These are phyloP conservation scores for Capsicum baccatum DNA, from an alignment of 257 asterid genomes.

Conservation along the genomic window DNA sequence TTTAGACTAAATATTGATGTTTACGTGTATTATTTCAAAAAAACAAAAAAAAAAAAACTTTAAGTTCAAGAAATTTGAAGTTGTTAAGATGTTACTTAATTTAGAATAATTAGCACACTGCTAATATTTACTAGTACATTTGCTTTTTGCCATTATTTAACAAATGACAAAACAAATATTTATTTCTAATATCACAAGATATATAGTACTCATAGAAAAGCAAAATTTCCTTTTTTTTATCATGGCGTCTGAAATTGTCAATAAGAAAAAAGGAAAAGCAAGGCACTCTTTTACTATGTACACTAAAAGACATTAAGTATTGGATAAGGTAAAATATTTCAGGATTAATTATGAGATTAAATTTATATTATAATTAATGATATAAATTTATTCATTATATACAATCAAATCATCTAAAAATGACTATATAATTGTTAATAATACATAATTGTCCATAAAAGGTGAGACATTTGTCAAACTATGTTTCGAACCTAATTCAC, in stretches of 20 bases:
- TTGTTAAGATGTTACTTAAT: conserved; percentile 11
- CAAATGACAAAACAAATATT: not conserved
- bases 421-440: no score
- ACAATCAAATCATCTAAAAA: no score
- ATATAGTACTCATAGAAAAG: not conserved
- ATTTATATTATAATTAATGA: no score
- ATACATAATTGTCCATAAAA: no score
- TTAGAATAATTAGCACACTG: not conserved
- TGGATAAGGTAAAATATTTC: not conserved
- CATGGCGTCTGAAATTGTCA: not conserved
- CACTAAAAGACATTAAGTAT: not conserved
- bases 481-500: not conserved
- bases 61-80: not conserved
- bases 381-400: no score
- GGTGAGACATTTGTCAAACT: not conserved
- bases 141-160: not conserved
- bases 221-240: not conserved
- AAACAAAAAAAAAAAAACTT: not conserved
- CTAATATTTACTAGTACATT: not conserved
- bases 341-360: not conserved
- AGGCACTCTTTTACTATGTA: not conserved
- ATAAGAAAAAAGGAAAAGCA: not conserved
- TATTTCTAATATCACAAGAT: conserved; percentile 2
- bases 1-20: not conserved
- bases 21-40: not conserved